Evolutionary conservation across 2,329 filamentous ascomycete genomes (phyloP).

Genomic region (Epicoccum nigrum): DNA sequence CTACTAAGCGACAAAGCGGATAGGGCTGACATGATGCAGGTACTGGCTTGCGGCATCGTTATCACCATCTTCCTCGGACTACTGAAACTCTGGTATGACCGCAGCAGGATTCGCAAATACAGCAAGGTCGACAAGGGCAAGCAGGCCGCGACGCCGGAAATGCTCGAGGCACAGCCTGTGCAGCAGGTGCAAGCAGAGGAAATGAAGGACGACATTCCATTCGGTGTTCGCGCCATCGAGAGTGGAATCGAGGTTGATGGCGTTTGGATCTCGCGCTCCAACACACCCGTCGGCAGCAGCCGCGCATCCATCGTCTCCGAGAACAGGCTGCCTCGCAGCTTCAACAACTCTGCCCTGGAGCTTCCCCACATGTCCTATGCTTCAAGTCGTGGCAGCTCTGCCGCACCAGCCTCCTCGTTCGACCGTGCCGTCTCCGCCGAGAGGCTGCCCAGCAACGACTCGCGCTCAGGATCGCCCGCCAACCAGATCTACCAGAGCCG

Average conservation of each 20-base stretch:
- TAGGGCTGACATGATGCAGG: conserved; percentile 56
- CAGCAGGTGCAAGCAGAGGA: conserved; percentile 55
- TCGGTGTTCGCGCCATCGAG: conserved; percentile 84
- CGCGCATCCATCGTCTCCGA: conserved; percentile 42
- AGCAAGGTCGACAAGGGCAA: conserved; percentile 48
- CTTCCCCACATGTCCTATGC: conserved; percentile 37
- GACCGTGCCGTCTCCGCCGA: conserved; percentile 49
- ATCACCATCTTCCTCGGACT: conserved; percentile 72
- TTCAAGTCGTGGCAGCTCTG: conserved; percentile 45
- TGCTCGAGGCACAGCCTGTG: conserved; percentile 69
- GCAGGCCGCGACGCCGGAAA: conserved; percentile 57
- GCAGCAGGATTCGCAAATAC: conserved; percentile 52
- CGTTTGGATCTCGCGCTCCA: conserved; percentile 63
- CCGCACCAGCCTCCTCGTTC: conserved; percentile 46
- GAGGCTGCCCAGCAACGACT: conserved; percentile 37
- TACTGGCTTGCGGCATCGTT: conserved; percentile 74
- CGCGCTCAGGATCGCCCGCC: conserved; percentile 37
- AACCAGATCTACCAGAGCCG: conserved; percentile 19
- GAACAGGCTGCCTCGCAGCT: conserved; percentile 35
- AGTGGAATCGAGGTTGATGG: conserved; percentile 83
- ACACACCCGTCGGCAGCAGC: conserved; percentile 50
- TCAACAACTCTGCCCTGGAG: conserved; percentile 43
- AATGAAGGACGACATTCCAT: conserved; percentile 73
- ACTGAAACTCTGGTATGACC: conserved; percentile 63
- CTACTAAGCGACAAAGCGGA: background rate